These are phyloP conservation scores for Keithomyces neogunnii DNA, from an alignment of 2,329 filamentous ascomycete species.

Conservation along the genomic window DNA sequence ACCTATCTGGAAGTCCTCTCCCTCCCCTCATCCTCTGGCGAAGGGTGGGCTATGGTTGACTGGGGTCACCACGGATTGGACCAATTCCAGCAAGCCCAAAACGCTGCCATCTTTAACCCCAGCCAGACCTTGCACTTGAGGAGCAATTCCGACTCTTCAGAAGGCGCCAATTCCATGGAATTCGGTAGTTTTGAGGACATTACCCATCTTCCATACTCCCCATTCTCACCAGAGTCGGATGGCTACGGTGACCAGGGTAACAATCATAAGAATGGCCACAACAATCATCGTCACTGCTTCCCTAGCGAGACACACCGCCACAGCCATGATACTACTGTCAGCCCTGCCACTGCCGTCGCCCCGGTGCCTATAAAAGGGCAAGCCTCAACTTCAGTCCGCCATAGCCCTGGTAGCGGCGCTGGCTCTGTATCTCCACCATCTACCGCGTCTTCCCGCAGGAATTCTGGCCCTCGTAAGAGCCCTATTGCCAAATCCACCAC, in stretches of 20 bases:
- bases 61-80: slow-evolving; percentile 60
- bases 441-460: slow-evolving; percentile 54
- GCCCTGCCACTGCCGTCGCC: slow-evolving; percentile 58
- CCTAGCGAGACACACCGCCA: slow-evolving; percentile 45
- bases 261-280: background rate
- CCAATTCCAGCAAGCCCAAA: slow-evolving; percentile 46
- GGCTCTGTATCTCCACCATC: slow-evolving; percentile 54
- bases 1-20: slow-evolving; percentile 79
- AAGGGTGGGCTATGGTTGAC: slow-evolving; percentile 79
- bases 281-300: slow-evolving; percentile 53
- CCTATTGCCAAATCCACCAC: slow-evolving; percentile 68
- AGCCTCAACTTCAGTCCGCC: slow-evolving; percentile 39
- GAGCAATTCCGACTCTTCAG: slow-evolving; percentile 78
- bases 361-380: slow-evolving; percentile 61
- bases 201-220: slow-evolving; percentile 58
- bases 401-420: slow-evolving; percentile 52
- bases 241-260: slow-evolving; percentile 52
- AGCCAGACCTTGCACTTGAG: slow-evolving; percentile 83
- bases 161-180: slow-evolving; percentile 57
- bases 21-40: slow-evolving; percentile 70
- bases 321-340: slow-evolving; percentile 45
- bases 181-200: slow-evolving; percentile 78
- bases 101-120: slow-evolving; percentile 78
- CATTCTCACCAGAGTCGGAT: slow-evolving; percentile 79
- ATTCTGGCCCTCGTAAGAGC: slow-evolving; percentile 64